Conservation (phyloP, 306 rosid genomes). For the Cucumis melo region DNA sequence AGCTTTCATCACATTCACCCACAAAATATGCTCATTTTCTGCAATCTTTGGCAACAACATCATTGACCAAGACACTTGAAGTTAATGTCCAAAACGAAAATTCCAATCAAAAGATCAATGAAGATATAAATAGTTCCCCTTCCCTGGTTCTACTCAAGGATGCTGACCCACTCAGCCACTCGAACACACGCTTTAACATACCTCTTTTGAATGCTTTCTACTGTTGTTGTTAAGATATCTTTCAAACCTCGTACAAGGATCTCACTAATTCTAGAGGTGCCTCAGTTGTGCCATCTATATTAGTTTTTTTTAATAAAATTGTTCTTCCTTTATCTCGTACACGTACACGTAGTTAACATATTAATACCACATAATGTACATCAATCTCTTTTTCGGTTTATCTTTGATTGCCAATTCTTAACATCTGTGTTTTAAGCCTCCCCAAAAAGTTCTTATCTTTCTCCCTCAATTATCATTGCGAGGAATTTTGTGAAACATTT, state of each 20-base stretch:
- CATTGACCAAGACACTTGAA: background rate
- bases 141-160: background rate
- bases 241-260: no score
- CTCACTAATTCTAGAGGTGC: no score
- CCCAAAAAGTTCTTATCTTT: no score
- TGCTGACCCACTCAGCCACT: background rate
- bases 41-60: background rate
- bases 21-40: background rate
- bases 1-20: background rate
- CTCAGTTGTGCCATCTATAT: no score
- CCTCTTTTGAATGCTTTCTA: background rate
- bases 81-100: background rate
- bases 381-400: no score
- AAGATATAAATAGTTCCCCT: background rate
- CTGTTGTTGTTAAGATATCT: no score
- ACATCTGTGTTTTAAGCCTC: no score
- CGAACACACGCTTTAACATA: background rate
- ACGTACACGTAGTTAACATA: no score
- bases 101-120: background rate
- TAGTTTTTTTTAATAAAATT: no score
- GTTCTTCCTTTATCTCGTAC: no score
- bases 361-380: no score
- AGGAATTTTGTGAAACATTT: background rate
- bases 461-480: background rate
- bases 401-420: no score